Conservation (phyloP, 208 protist species). For the Naegleria lovaniensis region DNA sequence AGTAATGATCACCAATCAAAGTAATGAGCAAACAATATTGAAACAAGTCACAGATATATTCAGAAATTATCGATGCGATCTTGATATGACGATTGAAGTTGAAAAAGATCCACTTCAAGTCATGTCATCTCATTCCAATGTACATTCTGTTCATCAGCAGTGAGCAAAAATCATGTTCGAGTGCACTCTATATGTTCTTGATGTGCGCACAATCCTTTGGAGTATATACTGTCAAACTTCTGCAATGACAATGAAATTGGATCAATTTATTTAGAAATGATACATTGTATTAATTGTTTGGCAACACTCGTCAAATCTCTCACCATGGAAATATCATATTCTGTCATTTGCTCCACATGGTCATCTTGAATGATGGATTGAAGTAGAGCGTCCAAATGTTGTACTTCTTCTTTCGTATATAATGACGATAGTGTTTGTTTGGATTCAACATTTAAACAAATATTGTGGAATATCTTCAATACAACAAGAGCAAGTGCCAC, state of each 20-base stretch:
- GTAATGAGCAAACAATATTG: background rate
- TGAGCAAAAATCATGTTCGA: no score
- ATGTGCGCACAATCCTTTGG: no score
- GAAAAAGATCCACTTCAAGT: background rate
- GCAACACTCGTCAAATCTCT: background rate
- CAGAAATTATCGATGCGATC: background rate
- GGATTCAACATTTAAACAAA: background rate
- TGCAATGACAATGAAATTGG: no score
- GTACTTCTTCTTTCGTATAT: background rate
- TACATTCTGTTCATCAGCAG: no score
- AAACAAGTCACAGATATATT: background rate
- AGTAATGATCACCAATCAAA: background rate
- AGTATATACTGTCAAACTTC: no score
- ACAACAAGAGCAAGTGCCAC: background rate
- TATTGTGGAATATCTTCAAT: background rate
- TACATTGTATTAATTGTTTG: background rate
- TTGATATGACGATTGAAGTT: background rate
- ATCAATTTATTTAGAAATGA: background rate
- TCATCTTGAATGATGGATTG: background rate
- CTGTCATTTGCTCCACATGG: background rate
- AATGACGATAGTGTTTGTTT: background rate
- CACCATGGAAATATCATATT: background rate
- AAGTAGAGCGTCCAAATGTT: background rate
- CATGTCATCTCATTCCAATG: background rate
- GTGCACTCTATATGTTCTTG: no score